Evolutionary conservation across 2,329 filamentous ascomycete species (phyloP).

Genomic region (Trichoderma gracile): DNA sequence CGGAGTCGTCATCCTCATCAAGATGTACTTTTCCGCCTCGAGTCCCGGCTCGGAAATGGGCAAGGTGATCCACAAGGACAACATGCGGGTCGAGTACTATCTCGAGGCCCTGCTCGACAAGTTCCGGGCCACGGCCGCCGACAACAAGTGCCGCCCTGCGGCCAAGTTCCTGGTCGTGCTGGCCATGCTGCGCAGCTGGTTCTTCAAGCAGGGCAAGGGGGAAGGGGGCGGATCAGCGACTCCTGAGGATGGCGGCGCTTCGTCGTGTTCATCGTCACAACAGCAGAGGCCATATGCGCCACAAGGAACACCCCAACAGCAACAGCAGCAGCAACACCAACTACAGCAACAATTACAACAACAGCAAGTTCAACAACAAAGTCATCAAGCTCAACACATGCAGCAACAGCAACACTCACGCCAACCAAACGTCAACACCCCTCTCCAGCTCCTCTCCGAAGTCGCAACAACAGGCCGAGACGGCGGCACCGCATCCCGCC

Average conservation of each 20-base stretch:
- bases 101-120: conserved; percentile 69
- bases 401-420: conserved; percentile 29
- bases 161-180: conserved; percentile 72
- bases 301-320: conserved; percentile 23
- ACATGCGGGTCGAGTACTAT: conserved; percentile 65
- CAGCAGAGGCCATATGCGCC: not conserved
- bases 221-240: conserved; percentile 7
- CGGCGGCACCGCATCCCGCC: conserved; percentile 28
- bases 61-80: conserved; percentile 66
- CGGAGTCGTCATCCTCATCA: conserved; percentile 70
- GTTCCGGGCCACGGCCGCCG: conserved; percentile 63
- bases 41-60: conserved; percentile 65
- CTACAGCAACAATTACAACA: conserved; percentile 29
- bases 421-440: conserved; percentile 48
- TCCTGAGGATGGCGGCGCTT: conserved; percentile 5
- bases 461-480: conserved; percentile 54
- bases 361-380: conserved; percentile 29
- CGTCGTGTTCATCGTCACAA: not conserved
- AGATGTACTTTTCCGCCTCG: conserved; percentile 69
- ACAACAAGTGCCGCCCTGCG: conserved; percentile 64
- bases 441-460: conserved; percentile 58
- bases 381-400: conserved; percentile 1
- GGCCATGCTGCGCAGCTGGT: conserved; percentile 70
- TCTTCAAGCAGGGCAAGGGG: conserved; percentile 52
- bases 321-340: conserved; percentile 28